Percentiles rank a stretch among this genome's conserved stretches.
Conservation (phyloP, 176 grass and related monocot species). For the Zoysia pacifica region DNA sequence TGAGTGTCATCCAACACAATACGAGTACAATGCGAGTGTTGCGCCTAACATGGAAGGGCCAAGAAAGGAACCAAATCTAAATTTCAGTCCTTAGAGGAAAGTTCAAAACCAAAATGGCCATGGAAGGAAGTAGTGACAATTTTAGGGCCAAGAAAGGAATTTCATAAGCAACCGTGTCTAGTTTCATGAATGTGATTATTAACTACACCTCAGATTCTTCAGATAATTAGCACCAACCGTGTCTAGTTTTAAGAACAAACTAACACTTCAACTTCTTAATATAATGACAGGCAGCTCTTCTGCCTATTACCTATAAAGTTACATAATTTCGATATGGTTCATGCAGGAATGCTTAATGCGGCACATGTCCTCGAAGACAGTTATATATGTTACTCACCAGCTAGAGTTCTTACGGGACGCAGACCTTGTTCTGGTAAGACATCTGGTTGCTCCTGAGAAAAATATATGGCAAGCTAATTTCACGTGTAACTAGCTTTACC, state of each 20-base stretch:
- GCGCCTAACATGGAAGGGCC: too few relatives aligned
- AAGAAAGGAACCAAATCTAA: too few relatives aligned
- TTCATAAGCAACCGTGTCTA: conserved; percentile 12
- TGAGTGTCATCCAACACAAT: too few relatives aligned
- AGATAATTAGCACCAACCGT: not conserved
- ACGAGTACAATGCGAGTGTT: too few relatives aligned
- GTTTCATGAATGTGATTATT: not conserved
- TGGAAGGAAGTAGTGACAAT: too few relatives aligned
- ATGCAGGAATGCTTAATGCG: conserved; percentile 80
- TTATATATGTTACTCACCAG: conserved; percentile 89
- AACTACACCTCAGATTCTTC: conserved; percentile 19
- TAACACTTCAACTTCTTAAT: not conserved
- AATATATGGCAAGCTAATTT: not conserved
- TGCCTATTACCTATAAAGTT: not conserved
- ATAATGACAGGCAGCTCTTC: too few relatives aligned
- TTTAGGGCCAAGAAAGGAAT: too few relatives aligned
- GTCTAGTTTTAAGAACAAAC: conserved; percentile 1
- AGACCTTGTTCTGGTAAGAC: conserved; percentile 80
- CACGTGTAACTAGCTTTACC: conserved; percentile 1
- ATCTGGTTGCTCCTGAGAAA: conserved; percentile 1
- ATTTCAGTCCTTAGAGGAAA: too few relatives aligned
- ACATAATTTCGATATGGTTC: not conserved
- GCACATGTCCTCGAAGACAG: conserved; percentile 68
- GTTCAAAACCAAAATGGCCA: too few relatives aligned
- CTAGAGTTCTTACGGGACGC: conserved; percentile 76